phyloP scores from a whole-genome alignment of 352 stramenopile species.

The Pythium angustatum region DNA sequence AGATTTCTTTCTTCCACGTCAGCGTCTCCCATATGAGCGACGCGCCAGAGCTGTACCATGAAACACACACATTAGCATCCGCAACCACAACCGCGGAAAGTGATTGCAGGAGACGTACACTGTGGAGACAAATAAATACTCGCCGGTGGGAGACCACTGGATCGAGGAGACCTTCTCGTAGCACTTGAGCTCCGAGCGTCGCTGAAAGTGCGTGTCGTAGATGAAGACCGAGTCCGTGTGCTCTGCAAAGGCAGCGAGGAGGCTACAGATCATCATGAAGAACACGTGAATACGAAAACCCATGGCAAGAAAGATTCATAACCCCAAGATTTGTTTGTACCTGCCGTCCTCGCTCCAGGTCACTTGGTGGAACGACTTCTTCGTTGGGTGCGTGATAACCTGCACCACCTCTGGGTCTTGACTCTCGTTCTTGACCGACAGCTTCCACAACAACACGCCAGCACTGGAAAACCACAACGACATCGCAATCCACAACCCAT shows the following conservation, averaged over 20 bases:
- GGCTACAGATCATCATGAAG: constrained; percentile 23
- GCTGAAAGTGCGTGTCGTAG: constrained; percentile 59
- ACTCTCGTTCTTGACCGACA: constrained; percentile 39
- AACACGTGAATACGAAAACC: too few relatives aligned
- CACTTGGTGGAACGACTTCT: constrained; percentile 50
- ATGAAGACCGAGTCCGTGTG: constrained; percentile 52
- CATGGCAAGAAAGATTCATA: too few relatives aligned
- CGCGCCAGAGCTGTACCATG: constrained; percentile 39
- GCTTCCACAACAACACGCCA: constrained; percentile 72
- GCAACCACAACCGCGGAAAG: too few relatives aligned
- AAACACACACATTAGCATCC: too few relatives aligned
- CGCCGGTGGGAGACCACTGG: constrained; percentile 80
- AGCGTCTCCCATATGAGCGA: constrained; percentile 81
- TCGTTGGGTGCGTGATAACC: constrained; percentile 58
- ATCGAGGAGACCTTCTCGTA: constrained; percentile 47
- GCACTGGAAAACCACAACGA: constrained; percentile 31
- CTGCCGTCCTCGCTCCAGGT: constrained; percentile 75
- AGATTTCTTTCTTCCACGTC: constrained; percentile 80
- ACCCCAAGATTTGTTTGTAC: too few relatives aligned
- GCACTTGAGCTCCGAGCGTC: constrained; percentile 63
- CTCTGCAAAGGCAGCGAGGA: constrained; percentile 57
- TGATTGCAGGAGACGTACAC: constrained; percentile 38
- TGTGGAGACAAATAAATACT: constrained; percentile 78
- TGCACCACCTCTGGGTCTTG: constrained; percentile 59
- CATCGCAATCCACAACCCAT: too few relatives aligned